Evolutionary conservation across 140 eudicot species (phyloP), one percentile per base, ranked within the genome.

Genomic region (Ambrosia hybrid): DNA sequence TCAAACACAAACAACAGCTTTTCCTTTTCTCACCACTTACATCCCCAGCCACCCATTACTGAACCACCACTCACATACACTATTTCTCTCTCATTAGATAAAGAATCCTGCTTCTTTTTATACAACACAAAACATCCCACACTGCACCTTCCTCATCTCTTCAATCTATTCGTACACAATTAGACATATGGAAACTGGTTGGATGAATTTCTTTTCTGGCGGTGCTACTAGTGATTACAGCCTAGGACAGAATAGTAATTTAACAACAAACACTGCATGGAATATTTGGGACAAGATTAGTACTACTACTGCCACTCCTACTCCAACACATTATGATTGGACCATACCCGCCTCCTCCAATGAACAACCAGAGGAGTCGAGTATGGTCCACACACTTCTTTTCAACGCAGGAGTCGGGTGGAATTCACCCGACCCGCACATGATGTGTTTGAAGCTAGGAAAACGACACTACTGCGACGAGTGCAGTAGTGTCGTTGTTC

Each of bases 371-470:
- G 48, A 14, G 4, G 61, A 43, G 67, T 46, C 41, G 72, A 61
- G 73, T 66, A 70, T 38, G 0, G 6, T 33, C 49, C 58, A 71
- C 67, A 81, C 81, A 66, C 79, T 81, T 30, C 39, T 51, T 4
- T 79, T 5, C 17, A 41, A 41, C 46, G 1, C 46, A 1, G 52
- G 76, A 0, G 36, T 56, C 41, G 34, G 9, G 9, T 45, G 59
- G 38, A 26, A n/a, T 65, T 71, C 65, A 53, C 30, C 46, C 61
- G 95, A 88, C 77, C 95, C 95, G 2, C 89, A 86, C 55, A 70
- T 86, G 70, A 84, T 81, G 86, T 86, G 86, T 77, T 75, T 89
- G 85, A 84, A 80, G 83, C 80, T 89, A 4, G 96, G 96, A 52
- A 89, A 86, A 81, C 61, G 96, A 73, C 85, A 86, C 66, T 85